Percentiles rank a stretch among this genome's conserved stretches.
phyloP scores from a whole-genome alignment of 805 yeast species.

The Candida namnaoensis region DNA sequence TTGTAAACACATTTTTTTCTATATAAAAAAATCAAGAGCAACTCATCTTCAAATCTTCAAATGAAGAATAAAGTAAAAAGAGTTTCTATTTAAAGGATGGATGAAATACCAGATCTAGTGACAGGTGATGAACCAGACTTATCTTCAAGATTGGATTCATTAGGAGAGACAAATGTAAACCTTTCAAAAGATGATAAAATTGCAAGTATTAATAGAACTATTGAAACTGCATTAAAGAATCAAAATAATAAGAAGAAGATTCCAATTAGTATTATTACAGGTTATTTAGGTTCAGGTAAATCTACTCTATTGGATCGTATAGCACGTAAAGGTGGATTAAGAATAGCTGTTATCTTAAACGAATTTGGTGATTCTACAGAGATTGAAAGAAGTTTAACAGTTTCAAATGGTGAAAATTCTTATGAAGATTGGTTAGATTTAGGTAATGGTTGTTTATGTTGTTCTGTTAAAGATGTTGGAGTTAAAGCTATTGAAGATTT shows the following conservation, averaged over 20 bases:
- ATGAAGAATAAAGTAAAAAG: too few relatives aligned
- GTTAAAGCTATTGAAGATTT: constrained; percentile 89
- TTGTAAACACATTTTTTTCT: too few relatives aligned
- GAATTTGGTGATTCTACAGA: constrained; percentile 89
- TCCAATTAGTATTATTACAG: constrained; percentile 90
- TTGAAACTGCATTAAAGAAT: constrained; percentile 8
- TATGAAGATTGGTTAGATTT: constrained; percentile 94
- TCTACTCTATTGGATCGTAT: constrained; percentile 74
- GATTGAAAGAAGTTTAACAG: constrained; percentile 80
- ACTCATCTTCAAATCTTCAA: too few relatives aligned
- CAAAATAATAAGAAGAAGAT: constrained; percentile 33
- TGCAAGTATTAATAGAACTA: constrained; percentile 2
- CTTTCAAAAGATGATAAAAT: constrained; percentile 9
- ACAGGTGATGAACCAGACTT: constrained; percentile 16
- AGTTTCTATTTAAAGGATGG: not conserved
- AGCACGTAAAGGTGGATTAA: constrained; percentile 59
- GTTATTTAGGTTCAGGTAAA: constrained; percentile 93
- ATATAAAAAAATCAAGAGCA: too few relatives aligned
- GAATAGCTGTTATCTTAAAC: constrained; percentile 84
- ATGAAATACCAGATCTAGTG: constrained; percentile 16
- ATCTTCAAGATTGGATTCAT: constrained; percentile 6
- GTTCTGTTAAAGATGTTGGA: constrained; percentile 93
- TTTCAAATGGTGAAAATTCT: constrained; percentile 40
- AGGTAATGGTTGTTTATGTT: constrained; percentile 95
- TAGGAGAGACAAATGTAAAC: constrained; percentile 5